Evolutionary conservation across 371 early-diverging fungal species (phyloP).

Genomic region (Capillidium rhysosporum): DNA sequence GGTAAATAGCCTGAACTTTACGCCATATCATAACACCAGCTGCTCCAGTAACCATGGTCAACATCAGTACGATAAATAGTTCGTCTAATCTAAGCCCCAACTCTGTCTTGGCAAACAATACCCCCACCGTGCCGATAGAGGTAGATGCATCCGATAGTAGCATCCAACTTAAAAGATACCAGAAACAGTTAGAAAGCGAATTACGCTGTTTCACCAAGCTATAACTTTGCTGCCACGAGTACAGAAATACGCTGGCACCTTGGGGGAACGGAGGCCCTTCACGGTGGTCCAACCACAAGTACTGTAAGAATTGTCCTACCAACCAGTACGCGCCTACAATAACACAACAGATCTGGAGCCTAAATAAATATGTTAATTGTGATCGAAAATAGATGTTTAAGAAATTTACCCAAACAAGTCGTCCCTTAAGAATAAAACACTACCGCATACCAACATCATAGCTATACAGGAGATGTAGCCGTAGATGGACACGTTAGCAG

Average conservation of each 20-base stretch:
- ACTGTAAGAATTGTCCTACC: neutral
- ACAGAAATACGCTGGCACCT: neutral
- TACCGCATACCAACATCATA: neutral
- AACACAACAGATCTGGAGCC: neutral
- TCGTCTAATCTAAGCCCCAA: neutral
- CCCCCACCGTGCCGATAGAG: constrained; percentile 18
- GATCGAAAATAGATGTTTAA: too few species aligned
- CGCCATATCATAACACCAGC: neutral
- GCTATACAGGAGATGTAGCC: neutral
- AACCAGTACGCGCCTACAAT: neutral
- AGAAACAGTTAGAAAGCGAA: neutral
- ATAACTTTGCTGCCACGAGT: neutral
- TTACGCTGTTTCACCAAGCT: neutral
- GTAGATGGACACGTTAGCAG: neutral
- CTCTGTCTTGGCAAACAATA: constrained; percentile 11
- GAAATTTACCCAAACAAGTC: neutral
- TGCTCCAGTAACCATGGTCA: neutral
- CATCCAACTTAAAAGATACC: constrained; percentile 15
- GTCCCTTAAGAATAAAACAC: neutral
- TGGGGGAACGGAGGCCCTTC: neutral
- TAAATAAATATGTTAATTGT: neutral
- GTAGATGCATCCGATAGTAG: constrained; percentile 19
- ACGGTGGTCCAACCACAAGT: neutral
- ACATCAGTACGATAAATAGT: constrained; percentile 13
- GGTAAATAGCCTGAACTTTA: constrained; percentile 16